These are phyloP conservation scores for Sphaerulina musiva DNA, from an alignment of 2,329 filamentous ascomycete genomes.

Conservation along the genomic window DNA sequence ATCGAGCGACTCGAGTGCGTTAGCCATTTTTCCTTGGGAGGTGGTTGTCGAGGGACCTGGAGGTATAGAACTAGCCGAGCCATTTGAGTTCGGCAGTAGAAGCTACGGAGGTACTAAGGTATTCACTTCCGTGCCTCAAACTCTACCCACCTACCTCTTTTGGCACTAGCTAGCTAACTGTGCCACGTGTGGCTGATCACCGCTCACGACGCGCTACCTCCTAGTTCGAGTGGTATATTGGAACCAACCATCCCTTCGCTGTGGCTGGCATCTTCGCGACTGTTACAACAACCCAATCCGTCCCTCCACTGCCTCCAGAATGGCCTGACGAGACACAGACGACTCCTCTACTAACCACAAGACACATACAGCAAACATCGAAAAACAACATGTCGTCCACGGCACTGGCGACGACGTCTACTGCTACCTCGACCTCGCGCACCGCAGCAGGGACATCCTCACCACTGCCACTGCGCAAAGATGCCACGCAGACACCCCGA, in stretches of 20 bases:
- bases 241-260: neutral
- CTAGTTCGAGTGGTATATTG: neutral
- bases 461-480: conserved; percentile 14
- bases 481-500: conserved; percentile 12
- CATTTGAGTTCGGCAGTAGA: neutral
- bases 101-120: neutral
- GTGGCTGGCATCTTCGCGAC: neutral
- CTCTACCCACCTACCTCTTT: neutral
- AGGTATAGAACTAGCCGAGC: neutral
- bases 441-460: conserved; percentile 8
- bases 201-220: neutral
- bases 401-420: conserved; percentile 11
- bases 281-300: neutral
- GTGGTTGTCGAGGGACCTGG: neutral
- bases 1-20: conserved; percentile 50
- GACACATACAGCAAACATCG: neutral
- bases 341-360: neutral
- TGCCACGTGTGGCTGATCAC: neutral
- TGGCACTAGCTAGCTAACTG: neutral
- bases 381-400: conserved; percentile 25
- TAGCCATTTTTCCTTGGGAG: conserved; percentile 12
- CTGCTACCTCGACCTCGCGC: conserved; percentile 4
- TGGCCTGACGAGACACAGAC: neutral
- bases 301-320: neutral
- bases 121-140: neutral